A percentile compares a stretch with the other conserved stretches of the same genome.
Conservation (phyloP, 148 eudicot genomes). For the Linanthus parryae region DNA sequence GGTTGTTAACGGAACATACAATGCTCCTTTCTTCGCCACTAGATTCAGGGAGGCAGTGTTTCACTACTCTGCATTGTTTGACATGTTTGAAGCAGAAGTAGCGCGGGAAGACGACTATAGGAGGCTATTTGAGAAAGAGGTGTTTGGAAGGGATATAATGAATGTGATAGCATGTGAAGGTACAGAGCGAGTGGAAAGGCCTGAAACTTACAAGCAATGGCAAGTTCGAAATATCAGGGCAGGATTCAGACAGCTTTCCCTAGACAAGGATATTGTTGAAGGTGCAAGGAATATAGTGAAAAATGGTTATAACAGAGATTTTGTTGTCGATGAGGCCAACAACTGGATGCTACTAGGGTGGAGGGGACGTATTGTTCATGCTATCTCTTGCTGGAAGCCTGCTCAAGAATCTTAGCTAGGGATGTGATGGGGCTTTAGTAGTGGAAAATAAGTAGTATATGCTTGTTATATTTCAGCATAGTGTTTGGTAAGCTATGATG, state of each 20-base stretch:
- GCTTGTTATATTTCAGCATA: too few species aligned
- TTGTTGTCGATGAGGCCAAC: constrained; percentile 1
- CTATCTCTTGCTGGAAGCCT: constrained; percentile 7
- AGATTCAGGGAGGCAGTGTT: constrained; percentile 4
- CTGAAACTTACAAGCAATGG: constrained; percentile 9
- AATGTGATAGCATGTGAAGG: constrained; percentile 6
- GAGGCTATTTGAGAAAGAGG: constrained; percentile 10
- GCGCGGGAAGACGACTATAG: constrained; percentile 3
- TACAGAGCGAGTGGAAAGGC: not conserved
- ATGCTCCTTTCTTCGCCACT: constrained; percentile 5
- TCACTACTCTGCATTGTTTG: constrained; percentile 2
- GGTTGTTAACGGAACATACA: constrained; percentile 6
- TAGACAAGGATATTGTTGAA: not conserved
- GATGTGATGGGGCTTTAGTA: too few species aligned
- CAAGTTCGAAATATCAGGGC: not conserved
- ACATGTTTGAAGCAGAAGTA: constrained; percentile 3
- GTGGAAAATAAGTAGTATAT: too few species aligned
- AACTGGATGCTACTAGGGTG: constrained; percentile 8
- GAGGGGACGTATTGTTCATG: constrained; percentile 2
- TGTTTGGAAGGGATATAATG: constrained; percentile 8
- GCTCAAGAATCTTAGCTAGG: too few species aligned
- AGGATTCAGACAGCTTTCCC: not conserved
- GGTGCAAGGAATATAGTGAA: not conserved
- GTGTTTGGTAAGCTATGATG: too few species aligned
- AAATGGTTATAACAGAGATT: not conserved